phyloP scores from a whole-genome alignment of 2,329 filamentous ascomycete species.

The Colletotrichum ledebouriae region DNA sequence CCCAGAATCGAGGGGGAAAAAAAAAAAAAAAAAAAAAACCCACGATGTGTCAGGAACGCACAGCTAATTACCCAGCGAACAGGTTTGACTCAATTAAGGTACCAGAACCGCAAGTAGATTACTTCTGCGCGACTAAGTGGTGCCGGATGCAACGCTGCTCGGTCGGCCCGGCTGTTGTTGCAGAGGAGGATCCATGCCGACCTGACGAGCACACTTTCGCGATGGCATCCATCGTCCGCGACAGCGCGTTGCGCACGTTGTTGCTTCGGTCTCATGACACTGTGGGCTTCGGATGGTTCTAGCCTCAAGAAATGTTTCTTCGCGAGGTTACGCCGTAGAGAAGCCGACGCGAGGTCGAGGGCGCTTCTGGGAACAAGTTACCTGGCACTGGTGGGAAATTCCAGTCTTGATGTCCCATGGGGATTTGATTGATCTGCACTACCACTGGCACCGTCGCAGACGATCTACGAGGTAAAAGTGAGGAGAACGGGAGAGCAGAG shows the following conservation, averaged over 20 bases:
- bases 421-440: slow-evolving; percentile 18
- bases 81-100: slow-evolving; percentile 17
- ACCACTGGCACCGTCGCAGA: slow-evolving; percentile 6
- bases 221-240: neutral
- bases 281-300: slow-evolving; percentile 6
- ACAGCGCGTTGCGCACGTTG: neutral
- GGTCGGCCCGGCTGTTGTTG: slow-evolving; percentile 5
- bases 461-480: slow-evolving; percentile 26
- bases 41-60: neutral
- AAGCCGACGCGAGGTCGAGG: slow-evolving; percentile 5
- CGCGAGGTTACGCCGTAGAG: slow-evolving; percentile 7
- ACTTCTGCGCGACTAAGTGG: neutral
- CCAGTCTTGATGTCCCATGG: slow-evolving; percentile 1
- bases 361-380: neutral
- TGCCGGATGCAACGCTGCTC: slow-evolving; percentile 28
- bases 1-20: too few relatives aligned
- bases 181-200: neutral
- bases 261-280: slow-evolving; percentile 8
- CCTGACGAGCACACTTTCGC: neutral
- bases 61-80: neutral
- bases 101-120: neutral
- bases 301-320: neutral
- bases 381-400: neutral
- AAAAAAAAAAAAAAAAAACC: too few relatives aligned
- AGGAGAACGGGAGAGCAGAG: neutral